Evolutionary conservation across 176 grass and related monocot genomes (phyloP).

Genomic region (Carex pumila): DNA sequence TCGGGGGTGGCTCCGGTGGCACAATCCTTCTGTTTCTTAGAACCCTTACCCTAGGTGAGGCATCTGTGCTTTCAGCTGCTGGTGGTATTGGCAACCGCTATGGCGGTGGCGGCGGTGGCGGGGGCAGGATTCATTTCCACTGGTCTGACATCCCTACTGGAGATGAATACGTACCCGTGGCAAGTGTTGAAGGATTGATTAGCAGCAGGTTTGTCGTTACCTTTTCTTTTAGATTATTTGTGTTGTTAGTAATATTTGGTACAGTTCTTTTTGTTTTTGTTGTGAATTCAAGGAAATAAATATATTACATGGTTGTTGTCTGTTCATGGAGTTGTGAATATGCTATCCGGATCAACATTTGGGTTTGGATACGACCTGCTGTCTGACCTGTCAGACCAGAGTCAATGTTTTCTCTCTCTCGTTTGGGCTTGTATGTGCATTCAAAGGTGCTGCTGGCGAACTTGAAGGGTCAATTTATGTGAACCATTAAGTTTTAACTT

Average conservation of each 20-base stretch:
- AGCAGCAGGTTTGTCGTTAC: constrained; percentile 54
- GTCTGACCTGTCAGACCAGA: background rate
- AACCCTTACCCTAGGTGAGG: constrained; percentile 48
- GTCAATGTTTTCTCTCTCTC: background rate
- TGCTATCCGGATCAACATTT: background rate
- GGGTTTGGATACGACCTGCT: background rate
- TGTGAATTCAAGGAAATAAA: background rate
- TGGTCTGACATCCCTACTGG: constrained; percentile 90
- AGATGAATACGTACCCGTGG: constrained; percentile 92
- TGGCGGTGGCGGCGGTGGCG: constrained; percentile 83
- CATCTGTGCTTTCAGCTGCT: constrained; percentile 69
- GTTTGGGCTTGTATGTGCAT: background rate
- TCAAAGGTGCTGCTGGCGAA: background rate
- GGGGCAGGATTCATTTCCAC: constrained; percentile 96
- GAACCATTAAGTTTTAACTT: background rate
- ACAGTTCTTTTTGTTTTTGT: background rate
- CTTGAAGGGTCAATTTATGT: background rate
- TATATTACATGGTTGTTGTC: background rate
- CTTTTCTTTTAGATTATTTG: background rate
- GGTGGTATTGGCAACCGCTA: constrained; percentile 56
- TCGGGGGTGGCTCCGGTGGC: constrained; percentile 93
- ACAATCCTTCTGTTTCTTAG: constrained; percentile 92
- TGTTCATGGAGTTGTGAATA: background rate
- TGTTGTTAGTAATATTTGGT: background rate
- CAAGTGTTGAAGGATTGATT: constrained; percentile 75